Evolutionary conservation across 805 yeast genomes (phyloP), one percentile per base, ranked within the genome.

Genomic region (Saccharomycopsis selenospora): DNA sequence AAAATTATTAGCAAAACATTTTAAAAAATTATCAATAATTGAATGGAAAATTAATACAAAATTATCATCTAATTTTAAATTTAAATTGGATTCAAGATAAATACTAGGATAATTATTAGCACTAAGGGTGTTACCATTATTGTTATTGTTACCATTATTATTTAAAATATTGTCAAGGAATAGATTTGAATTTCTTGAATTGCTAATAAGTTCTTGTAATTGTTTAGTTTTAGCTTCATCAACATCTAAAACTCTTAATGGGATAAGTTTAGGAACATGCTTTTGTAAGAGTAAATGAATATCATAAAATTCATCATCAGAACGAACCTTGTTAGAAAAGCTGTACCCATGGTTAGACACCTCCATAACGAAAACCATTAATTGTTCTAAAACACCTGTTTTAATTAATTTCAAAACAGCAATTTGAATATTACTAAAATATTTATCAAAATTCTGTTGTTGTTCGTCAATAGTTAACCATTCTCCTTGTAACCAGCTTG

Each of bases 341-440:
- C 38, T 14, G 38, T 33, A 33, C 10, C 38, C 38, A 7, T 20
- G 20, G 38, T 10, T 33, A 2, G 72, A 64, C 0, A 84, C 73
- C 47, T 80, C 88, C 1, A 88, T 81, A 2, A 82, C 62, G 38
- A 76, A 66, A 18, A 78, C 72, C 56, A 85, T 65, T 20, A 85
- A 61, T 57, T 79, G 83, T 59, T 85, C 93, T 55, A 84, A 65
- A 0, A 86, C 86, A 36, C 91, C 93, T 26, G 49, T 25, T 30
- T 46, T 49, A 4, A 52, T 43, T 7, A 49, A 36, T 23, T 52
- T 52, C 17, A 49, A 23, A 4, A 43, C 36, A 10, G 50, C 25
- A 10, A 52, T 33, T 24, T 48, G 52, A 5, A 48, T 48, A 18
- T 11, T 30, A 14, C 40, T 26, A 24, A 48, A 51, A 28, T 51